These are phyloP conservation scores for Fusarium musae DNA, from an alignment of 2,329 filamentous ascomycete genomes.

Conservation along the genomic window DNA sequence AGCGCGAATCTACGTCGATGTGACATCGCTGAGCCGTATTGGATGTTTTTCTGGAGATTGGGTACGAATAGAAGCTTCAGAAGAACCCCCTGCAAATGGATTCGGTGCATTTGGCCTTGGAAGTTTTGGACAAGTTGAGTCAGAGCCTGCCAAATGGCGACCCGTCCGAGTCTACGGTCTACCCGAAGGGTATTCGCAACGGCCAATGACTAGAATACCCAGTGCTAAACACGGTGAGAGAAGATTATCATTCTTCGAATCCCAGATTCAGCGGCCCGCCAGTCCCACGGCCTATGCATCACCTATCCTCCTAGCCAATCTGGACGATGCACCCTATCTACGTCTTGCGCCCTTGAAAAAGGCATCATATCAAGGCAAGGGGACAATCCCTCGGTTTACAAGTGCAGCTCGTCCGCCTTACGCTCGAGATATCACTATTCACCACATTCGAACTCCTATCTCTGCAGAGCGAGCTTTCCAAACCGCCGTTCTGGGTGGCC, in stretches of 20 bases:
- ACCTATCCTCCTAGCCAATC: slow-evolving; percentile 86
- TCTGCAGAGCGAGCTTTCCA: slow-evolving; percentile 88
- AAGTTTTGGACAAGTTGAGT: slow-evolving; percentile 64
- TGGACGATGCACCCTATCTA: slow-evolving; percentile 81
- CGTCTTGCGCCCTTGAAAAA: slow-evolving; percentile 78
- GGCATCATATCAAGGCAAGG: slow-evolving; percentile 59
- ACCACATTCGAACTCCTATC: slow-evolving; percentile 88
- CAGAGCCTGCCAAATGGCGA: slow-evolving; percentile 76
- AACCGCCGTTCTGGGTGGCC: slow-evolving; percentile 83
- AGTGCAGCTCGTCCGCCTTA: slow-evolving; percentile 66
- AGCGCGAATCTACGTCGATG: slow-evolving; percentile 89
- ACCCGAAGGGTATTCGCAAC: slow-evolving; percentile 76
- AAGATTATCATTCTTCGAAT: slow-evolving; percentile 72
- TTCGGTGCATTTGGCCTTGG: slow-evolving; percentile 75
- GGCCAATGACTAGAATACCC: slow-evolving; percentile 69
- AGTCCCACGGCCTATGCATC: slow-evolving; percentile 79
- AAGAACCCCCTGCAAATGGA: slow-evolving; percentile 76
- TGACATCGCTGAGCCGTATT: slow-evolving; percentile 84
- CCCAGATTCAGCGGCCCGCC: slow-evolving; percentile 70
- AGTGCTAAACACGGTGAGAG: slow-evolving; percentile 64
- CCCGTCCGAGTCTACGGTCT: slow-evolving; percentile 90
- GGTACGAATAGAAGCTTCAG: slow-evolving; percentile 83
- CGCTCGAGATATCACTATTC: slow-evolving; percentile 81
- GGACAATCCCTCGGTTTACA: slow-evolving; percentile 66
- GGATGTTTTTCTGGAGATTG: slow-evolving; percentile 98